These are phyloP conservation scores for Sugiyamaella pinicola DNA, from an alignment of 1,139 yeast species.

Conservation along the genomic window DNA sequence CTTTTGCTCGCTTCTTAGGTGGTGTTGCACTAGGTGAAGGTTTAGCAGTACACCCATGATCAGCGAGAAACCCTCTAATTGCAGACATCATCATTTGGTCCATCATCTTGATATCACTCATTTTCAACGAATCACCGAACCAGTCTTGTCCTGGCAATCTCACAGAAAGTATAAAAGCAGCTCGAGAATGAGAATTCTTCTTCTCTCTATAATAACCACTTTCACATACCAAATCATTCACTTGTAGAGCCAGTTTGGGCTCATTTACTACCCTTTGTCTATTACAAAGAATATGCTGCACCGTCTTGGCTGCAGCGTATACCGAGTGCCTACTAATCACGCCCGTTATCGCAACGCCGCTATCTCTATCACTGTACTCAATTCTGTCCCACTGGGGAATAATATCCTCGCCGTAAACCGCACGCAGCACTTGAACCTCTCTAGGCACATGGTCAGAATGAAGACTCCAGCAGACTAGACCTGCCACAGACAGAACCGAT, in stretches of 20 bases:
- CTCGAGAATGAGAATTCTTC: background rate
- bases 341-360: conserved; percentile 35
- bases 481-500: conserved; percentile 1
- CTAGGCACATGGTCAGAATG: conserved; percentile 20
- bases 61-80: background rate
- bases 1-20: background rate
- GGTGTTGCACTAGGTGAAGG: background rate
- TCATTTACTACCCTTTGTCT: conserved; percentile 35
- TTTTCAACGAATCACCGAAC: background rate
- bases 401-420: conserved; percentile 32
- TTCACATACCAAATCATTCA: background rate
- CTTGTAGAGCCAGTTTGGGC: conserved; percentile 1
- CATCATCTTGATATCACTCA: background rate
- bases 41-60: no score
- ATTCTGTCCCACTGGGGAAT: conserved; percentile 32
- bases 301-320: conserved; percentile 40
- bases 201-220: conserved; percentile 1
- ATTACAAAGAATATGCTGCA: conserved; percentile 55
- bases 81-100: background rate
- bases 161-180: conserved; percentile 27
- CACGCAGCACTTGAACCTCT: conserved; percentile 27
- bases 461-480: conserved; percentile 10
- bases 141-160: background rate
- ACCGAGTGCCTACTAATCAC: conserved; percentile 41
- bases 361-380: conserved; percentile 26